Evolutionary conservation across 495 filamentous ascomycete genomes (phyloP), one percentile per base, ranked within the genome.

Genomic region (Daldinia loculata): DNA sequence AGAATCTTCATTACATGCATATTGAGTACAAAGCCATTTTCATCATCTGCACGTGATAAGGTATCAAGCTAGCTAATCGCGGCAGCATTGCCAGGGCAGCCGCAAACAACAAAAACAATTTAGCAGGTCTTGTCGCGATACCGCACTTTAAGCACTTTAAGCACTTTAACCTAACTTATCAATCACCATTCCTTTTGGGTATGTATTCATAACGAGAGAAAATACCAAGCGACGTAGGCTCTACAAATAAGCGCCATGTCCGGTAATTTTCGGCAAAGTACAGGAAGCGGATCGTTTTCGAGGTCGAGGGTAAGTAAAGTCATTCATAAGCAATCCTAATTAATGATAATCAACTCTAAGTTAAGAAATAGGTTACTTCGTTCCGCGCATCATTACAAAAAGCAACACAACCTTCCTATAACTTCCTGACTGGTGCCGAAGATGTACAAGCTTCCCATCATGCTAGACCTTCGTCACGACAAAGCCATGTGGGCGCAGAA

Each of bases 331-430:
- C n/a, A 41, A 55, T 39, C 39, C 19, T 19, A n/a, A 61, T 51
- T 24, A 24, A 36, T 27, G 17, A 27, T 67, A 11, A 48, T 48
- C 24, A 50, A 24, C 53, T 58, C 57, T 67, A 62, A 67, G 9
- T 26, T 1, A 19, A 29, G 48, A 52, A 50, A 39, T 57, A 76
- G 74, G 71, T 79, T 30, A 77, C 80, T 8, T 74, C 76, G 0
- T 80, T 80, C 36, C 80, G 82, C 58, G 72, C 80, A 29, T 69
- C 80, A 1, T 53, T 68, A 14, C 81, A 78, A 32, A 68, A 73
- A 53, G 61, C 70, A 26, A 85, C 81, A 2, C 89, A 90, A 60
- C 87, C 90, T 1, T 83, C 84, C 2, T 90, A 87, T 65, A 89
- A 91, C 73, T 81, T 91, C 71, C 72, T 89, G 12, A 85, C 85